These are phyloP conservation scores for Metschnikowia vanudenii DNA, from an alignment of 805 yeast genomes.

Conservation along the genomic window DNA sequence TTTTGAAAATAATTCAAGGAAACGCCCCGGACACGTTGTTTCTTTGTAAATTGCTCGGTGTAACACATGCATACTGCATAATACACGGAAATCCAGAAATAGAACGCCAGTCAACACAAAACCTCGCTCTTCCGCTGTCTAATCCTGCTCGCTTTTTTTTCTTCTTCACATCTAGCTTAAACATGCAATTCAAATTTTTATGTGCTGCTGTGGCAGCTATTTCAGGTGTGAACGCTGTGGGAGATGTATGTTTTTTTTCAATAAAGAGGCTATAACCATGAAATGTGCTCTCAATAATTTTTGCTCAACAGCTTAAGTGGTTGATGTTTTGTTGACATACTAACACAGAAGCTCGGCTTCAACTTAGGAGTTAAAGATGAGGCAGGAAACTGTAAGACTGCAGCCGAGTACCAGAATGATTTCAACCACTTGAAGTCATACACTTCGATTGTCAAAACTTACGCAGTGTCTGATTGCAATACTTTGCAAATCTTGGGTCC, in stretches of 20 bases:
- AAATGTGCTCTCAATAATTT: neutral
- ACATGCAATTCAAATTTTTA: constrained; percentile 42
- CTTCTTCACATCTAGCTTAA: neutral
- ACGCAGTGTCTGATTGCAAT: constrained; percentile 93
- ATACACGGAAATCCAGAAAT: constrained; percentile 8
- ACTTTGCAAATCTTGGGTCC: constrained; percentile 83
- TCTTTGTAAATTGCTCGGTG: neutral
- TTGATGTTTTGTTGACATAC: constrained; percentile 3
- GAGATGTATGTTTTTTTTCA: constrained; percentile 42
- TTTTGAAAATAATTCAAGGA: too few relatives aligned
- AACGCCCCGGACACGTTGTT: neutral
- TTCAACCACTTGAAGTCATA: constrained; percentile 56
- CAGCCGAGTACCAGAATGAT: constrained; percentile 69
- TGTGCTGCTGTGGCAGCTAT: constrained; percentile 49
- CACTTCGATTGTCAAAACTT: constrained; percentile 72
- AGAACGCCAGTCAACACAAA: constrained; percentile 9
- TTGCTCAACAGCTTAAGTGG: neutral
- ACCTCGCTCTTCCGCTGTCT: constrained; percentile 5
- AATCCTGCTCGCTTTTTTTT: neutral
- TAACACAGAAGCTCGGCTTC: constrained; percentile 33
- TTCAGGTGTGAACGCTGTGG: constrained; percentile 55
- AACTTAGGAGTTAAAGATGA: constrained; percentile 82
- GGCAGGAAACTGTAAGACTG: constrained; percentile 71
- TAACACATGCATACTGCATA: neutral
- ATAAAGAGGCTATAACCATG: neutral